Evolutionary conservation across 306 rosid species (phyloP).

Genomic region (Pyrus pyrifolia): DNA sequence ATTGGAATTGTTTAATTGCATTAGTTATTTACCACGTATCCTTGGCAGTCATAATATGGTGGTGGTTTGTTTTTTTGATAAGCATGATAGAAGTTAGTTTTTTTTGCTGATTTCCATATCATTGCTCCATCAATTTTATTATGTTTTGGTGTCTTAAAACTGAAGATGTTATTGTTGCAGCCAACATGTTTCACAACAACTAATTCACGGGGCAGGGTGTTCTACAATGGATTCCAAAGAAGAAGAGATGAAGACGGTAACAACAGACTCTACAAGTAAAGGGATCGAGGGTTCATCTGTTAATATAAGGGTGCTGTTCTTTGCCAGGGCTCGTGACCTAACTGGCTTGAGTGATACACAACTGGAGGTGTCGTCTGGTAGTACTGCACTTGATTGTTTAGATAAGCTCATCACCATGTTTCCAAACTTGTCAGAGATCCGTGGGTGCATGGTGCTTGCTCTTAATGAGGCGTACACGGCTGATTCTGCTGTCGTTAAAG

Average conservation of each 20-base stretch:
- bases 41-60: background rate
- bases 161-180: background rate
- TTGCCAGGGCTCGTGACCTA: slow-evolving; percentile 83
- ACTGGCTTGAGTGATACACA: slow-evolving; percentile 56
- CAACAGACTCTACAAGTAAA: slow-evolving; percentile 1
- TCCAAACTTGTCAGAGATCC: slow-evolving; percentile 70
- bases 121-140: background rate
- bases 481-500: slow-evolving; percentile 50
- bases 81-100: background rate
- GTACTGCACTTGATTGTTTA: slow-evolving; percentile 69
- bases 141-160: background rate
- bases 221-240: background rate
- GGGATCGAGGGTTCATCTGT: slow-evolving; percentile 24
- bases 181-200: background rate
- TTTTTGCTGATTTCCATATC: background rate
- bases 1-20: background rate
- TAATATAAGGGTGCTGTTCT: slow-evolving; percentile 67
- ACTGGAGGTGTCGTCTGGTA: slow-evolving; percentile 65
- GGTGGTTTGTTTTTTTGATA: background rate
- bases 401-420: slow-evolving; percentile 44
- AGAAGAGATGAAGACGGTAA: slow-evolving; percentile 6
- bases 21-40: background rate
- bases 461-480: slow-evolving; percentile 71
- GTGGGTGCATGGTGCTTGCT: slow-evolving; percentile 70
- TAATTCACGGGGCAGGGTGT: background rate